Conservation (phyloP, 108 stramenopile species). For the Pseudonitzschia pungens region DNA sequence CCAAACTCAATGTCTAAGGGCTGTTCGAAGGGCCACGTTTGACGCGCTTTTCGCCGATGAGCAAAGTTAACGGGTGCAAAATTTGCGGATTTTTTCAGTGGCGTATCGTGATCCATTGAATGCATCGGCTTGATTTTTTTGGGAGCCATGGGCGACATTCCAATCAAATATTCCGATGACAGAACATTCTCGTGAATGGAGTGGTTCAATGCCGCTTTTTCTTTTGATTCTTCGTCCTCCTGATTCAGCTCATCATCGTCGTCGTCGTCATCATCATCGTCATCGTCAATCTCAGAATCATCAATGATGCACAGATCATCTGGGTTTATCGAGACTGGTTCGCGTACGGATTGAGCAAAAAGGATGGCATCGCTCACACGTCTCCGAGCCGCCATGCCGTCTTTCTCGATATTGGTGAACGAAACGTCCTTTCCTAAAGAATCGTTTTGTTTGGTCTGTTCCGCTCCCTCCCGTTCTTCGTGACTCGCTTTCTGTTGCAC, state of each 20-base stretch:
- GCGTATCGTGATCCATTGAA: background rate
- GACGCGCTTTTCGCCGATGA: slow-evolving; percentile 25
- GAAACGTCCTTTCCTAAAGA: slow-evolving; percentile 23
- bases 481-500: background rate
- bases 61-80: background rate
- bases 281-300: slow-evolving; percentile 44
- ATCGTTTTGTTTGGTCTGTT: slow-evolving; percentile 14
- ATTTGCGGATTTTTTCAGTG: background rate
- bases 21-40: slow-evolving; percentile 30
- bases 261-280: slow-evolving; percentile 40
- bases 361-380: slow-evolving; percentile 59
- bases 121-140: background rate
- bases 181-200: background rate
- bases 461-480: slow-evolving; percentile 26
- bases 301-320: slow-evolving; percentile 65
- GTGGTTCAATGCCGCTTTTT: background rate
- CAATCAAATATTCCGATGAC: background rate
- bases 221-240: background rate
- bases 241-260: slow-evolving; percentile 2
- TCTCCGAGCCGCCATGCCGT: slow-evolving; percentile 49
- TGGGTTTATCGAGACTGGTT: slow-evolving; percentile 45
- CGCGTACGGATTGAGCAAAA: slow-evolving; percentile 76
- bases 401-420: slow-evolving; percentile 13
- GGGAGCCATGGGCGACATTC: background rate
- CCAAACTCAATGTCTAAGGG: slow-evolving; percentile 12